Base-by-base conservation (phyloP, 768 basidiomycete genomes). In the Mycena vitilis region DNA sequence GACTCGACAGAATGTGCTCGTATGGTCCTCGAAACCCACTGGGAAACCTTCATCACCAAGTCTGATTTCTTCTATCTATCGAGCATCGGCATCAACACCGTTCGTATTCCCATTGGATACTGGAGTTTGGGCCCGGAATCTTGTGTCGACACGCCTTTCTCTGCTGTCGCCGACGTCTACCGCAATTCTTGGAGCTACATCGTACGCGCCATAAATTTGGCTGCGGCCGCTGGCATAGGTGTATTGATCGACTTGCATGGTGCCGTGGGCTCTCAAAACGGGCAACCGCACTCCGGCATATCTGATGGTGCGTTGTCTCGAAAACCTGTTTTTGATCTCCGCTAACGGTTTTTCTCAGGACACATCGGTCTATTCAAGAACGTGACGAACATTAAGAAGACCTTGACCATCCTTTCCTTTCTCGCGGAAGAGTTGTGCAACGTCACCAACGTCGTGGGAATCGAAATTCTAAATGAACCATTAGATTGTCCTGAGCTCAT, bases 191-290 rank as follows among this genome's bases (percentile, higher is more conserved):
- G 93, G 93, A 63, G 76, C 10, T 82, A 89, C 64, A 85, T 95
- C 68, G 80, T 86, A 22, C 83, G 81, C 20, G 89, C 91, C 15
- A 87, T 95, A 57, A 84, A 86, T 60, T 83, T 81, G 54, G 94
- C 95, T 20, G 85, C 81, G 15, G 72, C 74, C 18, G 76, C 80
- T 72, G 89, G 88, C 10, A 80, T 96, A 18, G 93, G 94, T 1
- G 91, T 96, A 48, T 86, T 82, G 60, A 73, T 81, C 81, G 92
- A 93, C 77, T 77, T 93, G 30, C 92, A 93, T 73, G 88, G 89
- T 18, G 91, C 89, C n/a, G 85, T 87, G 11, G 92, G 92, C 23
- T 92, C 91, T 74, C 92, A 93, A 76, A 94, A 93, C 74, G 84
- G 84, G 48, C 89, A 92, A 73, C 81, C 88, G 20, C 92, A 93